Base-by-base conservation (phyloP, 371 early-diverging fungal species). In the Mortierella sp. region DNA sequence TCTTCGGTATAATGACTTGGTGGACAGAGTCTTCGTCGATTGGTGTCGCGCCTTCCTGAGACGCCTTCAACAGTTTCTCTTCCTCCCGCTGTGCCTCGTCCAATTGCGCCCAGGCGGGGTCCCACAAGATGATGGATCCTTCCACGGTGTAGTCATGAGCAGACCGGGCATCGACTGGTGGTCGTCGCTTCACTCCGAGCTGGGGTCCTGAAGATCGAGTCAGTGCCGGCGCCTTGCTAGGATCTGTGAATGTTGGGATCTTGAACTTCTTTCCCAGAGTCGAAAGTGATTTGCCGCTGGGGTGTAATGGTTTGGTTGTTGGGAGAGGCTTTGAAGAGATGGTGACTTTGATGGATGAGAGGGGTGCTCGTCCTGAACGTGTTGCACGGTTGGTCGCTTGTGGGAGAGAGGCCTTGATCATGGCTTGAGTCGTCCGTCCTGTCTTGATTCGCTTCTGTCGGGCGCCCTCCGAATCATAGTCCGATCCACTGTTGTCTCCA, bases 71-170 rank as follows among this genome's bases (percentile, higher is more conserved):
- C 34, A 78, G 70, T 34, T 79, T 78, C 65, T 79, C 77, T 77
- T 87, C 74, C 34, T 87, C 85, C 70, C 87, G 73, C 52, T 89
- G 87, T 14, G 83, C 79, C 44, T 82, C 85, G 9, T 87, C 79
- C 4, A 90, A 74, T 52, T 86, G 87, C 2, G 90, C 89, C 63
- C 87, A 86, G 22, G 88, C 88, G 11, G 98, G 97, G 47, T 92
- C 91, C 87, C 94, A 96, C 10, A 98, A 85, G 4, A 98, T 91
- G 37, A 98, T 89, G 0, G 98, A 97, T 26, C 91, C 96, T 61
- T 93, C 94, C 13, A 92, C 93, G 14, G 94, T 93, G 22, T 96
- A 96, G 68, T 96, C 97, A 72, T 97, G 94, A 22, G 96, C 88
- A 4, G 96, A 93, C 34, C 95, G 90, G 29, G 80, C 86, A 34